A percentile compares a stretch with the other conserved stretches of the same genome.
phyloP scores from a whole-genome alignment of 2,329 filamentous ascomycete genomes.

The Fusarium devonianum region DNA sequence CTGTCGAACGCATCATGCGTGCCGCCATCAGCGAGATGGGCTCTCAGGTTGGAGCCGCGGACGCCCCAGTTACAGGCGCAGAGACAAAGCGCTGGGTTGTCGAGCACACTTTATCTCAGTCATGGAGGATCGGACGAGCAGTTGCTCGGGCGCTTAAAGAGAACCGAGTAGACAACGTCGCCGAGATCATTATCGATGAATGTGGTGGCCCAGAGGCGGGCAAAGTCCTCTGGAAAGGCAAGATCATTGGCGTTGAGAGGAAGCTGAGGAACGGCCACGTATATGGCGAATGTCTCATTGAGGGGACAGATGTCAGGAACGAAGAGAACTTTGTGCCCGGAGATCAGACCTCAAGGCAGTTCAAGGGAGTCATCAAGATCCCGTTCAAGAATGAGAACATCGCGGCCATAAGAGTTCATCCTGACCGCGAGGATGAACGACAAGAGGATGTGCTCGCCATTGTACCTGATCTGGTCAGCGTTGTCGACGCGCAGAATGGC shows the following conservation, averaged over 20 bases:
- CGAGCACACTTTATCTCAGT: slow-evolving; percentile 60
- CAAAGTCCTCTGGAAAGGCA: slow-evolving; percentile 67
- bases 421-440: slow-evolving; percentile 46
- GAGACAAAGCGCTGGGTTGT: slow-evolving; percentile 61
- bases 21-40: slow-evolving; percentile 64
- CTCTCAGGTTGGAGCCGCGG: slow-evolving; percentile 57
- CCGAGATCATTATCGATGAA: slow-evolving; percentile 65
- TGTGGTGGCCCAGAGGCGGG: slow-evolving; percentile 61
- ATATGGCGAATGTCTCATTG: slow-evolving; percentile 66
- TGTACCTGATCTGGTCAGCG: slow-evolving; percentile 63
- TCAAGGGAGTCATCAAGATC: slow-evolving; percentile 63
- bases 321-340: slow-evolving; percentile 26
- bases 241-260: slow-evolving; percentile 67
- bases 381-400: slow-evolving; percentile 81
- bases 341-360: slow-evolving; percentile 24
- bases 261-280: slow-evolving; percentile 63
- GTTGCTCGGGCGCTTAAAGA: slow-evolving; percentile 59
- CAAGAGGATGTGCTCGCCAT: slow-evolving; percentile 57
- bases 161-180: slow-evolving; percentile 61
- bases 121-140: slow-evolving; percentile 67
- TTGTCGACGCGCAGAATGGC: slow-evolving; percentile 64
- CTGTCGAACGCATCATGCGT: slow-evolving; percentile 59
- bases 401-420: slow-evolving; percentile 55
- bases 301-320: slow-evolving; percentile 53
- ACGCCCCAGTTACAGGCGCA: slow-evolving; percentile 56